Percentiles rank a stretch among this genome's conserved stretches.
Conservation (phyloP, 2,329 filamentous ascomycete species). For the Lachnellula suecica region DNA sequence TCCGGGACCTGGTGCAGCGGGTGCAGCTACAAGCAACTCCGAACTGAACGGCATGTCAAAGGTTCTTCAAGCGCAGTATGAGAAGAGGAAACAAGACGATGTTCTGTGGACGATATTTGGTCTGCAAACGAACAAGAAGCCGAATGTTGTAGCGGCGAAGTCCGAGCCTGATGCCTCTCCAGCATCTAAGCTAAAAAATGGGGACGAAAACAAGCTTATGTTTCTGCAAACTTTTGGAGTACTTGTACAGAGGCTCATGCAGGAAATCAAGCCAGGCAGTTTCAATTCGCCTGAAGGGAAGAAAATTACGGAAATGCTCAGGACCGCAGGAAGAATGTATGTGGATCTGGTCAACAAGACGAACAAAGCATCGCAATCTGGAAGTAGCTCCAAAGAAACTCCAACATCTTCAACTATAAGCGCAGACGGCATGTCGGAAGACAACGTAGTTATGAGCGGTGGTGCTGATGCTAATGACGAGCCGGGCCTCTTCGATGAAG, state of each 20-base stretch:
- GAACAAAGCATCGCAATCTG: neutral
- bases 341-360: slow-evolving; percentile 29
- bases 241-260: slow-evolving; percentile 41
- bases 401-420: slow-evolving; percentile 20
- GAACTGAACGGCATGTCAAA: slow-evolving; percentile 45
- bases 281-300: slow-evolving; percentile 37
- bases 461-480: slow-evolving; percentile 9
- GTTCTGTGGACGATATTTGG: slow-evolving; percentile 54
- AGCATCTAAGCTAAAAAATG: slow-evolving; percentile 17
- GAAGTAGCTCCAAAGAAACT: slow-evolving; percentile 21
- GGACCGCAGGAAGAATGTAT: slow-evolving; percentile 51
- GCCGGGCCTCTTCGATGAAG: slow-evolving; percentile 27
- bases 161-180: neutral
- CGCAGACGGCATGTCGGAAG: slow-evolving; percentile 6
- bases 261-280: slow-evolving; percentile 37
- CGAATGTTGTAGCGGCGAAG: slow-evolving; percentile 13
- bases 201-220: slow-evolving; percentile 31
- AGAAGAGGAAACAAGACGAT: slow-evolving; percentile 53
- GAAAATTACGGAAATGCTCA: slow-evolving; percentile 50
- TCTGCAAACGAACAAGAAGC: slow-evolving; percentile 39
- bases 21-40: slow-evolving; percentile 6
- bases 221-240: slow-evolving; percentile 41
- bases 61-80: slow-evolving; percentile 49
- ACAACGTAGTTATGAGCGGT: slow-evolving; percentile 12
- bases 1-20: slow-evolving; percentile 31